These are phyloP conservation scores for Calonectria multiphialidica DNA, from an alignment of 2,329 filamentous ascomycete species.

Conservation along the genomic window DNA sequence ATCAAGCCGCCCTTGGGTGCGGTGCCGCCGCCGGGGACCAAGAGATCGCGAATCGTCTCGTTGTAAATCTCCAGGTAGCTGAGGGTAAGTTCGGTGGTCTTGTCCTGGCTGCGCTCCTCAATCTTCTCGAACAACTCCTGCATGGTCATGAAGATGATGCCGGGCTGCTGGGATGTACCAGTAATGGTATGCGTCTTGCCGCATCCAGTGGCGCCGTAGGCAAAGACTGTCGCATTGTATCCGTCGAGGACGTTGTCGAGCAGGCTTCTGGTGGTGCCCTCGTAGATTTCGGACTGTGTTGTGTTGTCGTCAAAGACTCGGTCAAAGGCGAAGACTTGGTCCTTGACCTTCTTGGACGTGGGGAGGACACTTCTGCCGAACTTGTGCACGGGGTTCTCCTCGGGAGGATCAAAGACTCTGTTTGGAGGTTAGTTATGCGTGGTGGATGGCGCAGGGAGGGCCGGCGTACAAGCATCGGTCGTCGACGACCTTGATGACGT, in stretches of 20 bases:
- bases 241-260: slow-evolving; percentile 96
- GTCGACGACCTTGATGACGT: slow-evolving; percentile 96
- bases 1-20: slow-evolving; percentile 71
- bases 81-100: slow-evolving; percentile 88
- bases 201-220: slow-evolving; percentile 97
- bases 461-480: slow-evolving; percentile 89
- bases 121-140: slow-evolving; percentile 99
- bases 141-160: slow-evolving; percentile 99
- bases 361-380: slow-evolving; percentile 87
- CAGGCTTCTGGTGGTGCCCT: slow-evolving; percentile 88
- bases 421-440: background rate
- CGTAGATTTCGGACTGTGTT: slow-evolving; percentile 93
- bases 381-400: slow-evolving; percentile 91
- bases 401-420: slow-evolving; percentile 96
- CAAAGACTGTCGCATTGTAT: slow-evolving; percentile 99
- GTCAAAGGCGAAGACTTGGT: slow-evolving; percentile 98
- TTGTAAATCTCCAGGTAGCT: slow-evolving; percentile 99
- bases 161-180: slow-evolving; percentile 90
- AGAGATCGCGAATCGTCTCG: slow-evolving; percentile 94
- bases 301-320: slow-evolving; percentile 96
- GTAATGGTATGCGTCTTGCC: slow-evolving; percentile 99
- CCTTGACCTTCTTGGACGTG: slow-evolving; percentile 92
- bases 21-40: slow-evolving; percentile 86
- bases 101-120: slow-evolving; percentile 85
- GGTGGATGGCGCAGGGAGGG: background rate